Evolutionary conservation across 106 monocot genomes (phyloP), one percentile per base, ranked within the genome.

Genomic region (Dioscorea dumetorum): DNA sequence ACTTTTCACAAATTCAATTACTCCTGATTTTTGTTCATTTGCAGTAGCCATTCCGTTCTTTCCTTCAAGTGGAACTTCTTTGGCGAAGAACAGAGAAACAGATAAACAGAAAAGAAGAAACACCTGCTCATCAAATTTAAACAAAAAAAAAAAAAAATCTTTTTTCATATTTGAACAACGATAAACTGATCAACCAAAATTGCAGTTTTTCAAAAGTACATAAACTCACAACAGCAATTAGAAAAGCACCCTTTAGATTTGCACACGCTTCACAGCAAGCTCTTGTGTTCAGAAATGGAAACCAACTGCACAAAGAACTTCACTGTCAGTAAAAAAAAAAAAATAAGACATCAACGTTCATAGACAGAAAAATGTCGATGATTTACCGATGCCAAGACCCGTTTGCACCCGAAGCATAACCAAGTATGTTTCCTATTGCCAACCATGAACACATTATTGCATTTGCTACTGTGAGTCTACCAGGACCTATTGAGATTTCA

Each of bases 391-490:
- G 71, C 85, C 85, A 85, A 54, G 64, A 9, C 48, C 85, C 77
- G 61, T 63, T 75, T 64, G 80, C 57, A 61, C 85, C 85, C 48
- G 81, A 70, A 68, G 85, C 77, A 67, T 81, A 85, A 51, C 85
- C 85, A 62, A 85, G 74, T 66, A 85, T 85, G 56, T 85, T 85
- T 64, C 85, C 85, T 63, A 85, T 28, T 22, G 85, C 80, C 81
- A 85, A 81, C 85, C 85, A 85, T 18, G 78, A 85, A 33, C 70
- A 73, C 68, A 78, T 81, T 49, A 85, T 85, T 50, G 81, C 74
- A 75, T 81, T 85, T 23, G 85, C 80, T 24, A 56, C 34, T 22
- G 67, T 77, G 63, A 66, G 58, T 67, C 81, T 70, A 24, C 72
- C 72, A 33, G 77, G 77, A 12, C 85, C 85, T 80, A 33, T 60